A percentile compares a stretch with the other conserved stretches of the same genome.
Evolutionary conservation across 2,329 filamentous ascomycete genomes (phyloP).

Genomic region (Rhynchosporium agropyri): DNA sequence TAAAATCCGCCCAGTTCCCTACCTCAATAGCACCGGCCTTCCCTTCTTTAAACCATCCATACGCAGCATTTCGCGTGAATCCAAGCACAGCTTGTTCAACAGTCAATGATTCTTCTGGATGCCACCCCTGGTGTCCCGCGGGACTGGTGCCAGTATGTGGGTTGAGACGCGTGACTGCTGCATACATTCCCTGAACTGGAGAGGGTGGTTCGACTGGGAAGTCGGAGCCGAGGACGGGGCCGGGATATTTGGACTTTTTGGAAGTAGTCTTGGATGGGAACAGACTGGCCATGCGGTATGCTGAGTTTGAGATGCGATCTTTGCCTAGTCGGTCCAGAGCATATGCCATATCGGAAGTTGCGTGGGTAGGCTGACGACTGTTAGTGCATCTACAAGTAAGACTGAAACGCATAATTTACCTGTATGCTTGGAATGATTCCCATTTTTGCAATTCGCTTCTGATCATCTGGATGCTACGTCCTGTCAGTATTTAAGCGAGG

Average conservation of each 20-base stretch:
- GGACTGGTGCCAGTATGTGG: slow-evolving; percentile 58
- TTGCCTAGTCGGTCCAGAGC: slow-evolving; percentile 61
- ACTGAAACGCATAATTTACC: slow-evolving; percentile 17
- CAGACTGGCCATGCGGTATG: slow-evolving; percentile 68
- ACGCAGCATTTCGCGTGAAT: slow-evolving; percentile 62
- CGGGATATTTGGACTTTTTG: slow-evolving; percentile 28
- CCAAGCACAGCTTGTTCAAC: slow-evolving; percentile 62
- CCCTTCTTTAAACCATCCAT: slow-evolving; percentile 61
- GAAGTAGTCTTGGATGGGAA: slow-evolving; percentile 44
- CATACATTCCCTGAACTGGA: slow-evolving; percentile 70
- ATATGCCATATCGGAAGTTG: slow-evolving; percentile 72
- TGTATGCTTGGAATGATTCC: slow-evolving; percentile 71
- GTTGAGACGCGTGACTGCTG: slow-evolving; percentile 63
- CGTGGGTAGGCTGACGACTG: slow-evolving; percentile 59
- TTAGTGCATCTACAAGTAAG: slow-evolving; percentile 3
- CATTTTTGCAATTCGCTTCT: slow-evolving; percentile 57
- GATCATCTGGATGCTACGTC: slow-evolving; percentile 59
- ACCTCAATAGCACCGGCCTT: slow-evolving; percentile 60
- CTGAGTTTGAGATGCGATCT: slow-evolving; percentile 55
- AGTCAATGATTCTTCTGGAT: slow-evolving; percentile 59
- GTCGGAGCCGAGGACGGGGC: slow-evolving; percentile 66
- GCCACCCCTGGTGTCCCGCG: slow-evolving; percentile 57
- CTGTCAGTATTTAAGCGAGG: slow-evolving; percentile 14
- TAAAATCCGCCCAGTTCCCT: slow-evolving; percentile 70
- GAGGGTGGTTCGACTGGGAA: slow-evolving; percentile 72